These are phyloP conservation scores for Fraxinus albicans DNA, from an alignment of 305 asterid species.

Conservation along the genomic window DNA sequence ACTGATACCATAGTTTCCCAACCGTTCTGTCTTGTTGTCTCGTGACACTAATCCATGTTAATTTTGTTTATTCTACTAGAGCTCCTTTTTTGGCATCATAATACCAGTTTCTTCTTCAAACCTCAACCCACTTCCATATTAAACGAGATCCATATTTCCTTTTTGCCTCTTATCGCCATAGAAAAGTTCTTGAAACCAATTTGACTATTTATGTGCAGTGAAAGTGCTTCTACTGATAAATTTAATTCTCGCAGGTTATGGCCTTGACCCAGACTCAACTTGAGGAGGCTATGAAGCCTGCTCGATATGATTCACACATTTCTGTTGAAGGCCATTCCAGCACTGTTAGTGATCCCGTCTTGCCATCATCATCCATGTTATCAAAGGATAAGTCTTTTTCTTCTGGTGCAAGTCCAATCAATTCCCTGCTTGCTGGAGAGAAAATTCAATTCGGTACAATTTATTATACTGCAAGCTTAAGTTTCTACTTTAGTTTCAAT, in stretches of 20 bases:
- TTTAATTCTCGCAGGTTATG: conserved; percentile 63
- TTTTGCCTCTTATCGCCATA: conserved; percentile 12
- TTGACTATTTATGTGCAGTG: not conserved
- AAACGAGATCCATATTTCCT: not conserved
- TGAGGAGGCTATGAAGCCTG: conserved; percentile 89
- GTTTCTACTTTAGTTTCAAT: not conserved
- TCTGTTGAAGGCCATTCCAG: conserved; percentile 67
- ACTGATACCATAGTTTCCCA: not conserved
- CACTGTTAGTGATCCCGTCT: conserved; percentile 51
- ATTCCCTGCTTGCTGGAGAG: conserved; percentile 94
- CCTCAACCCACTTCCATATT: not conserved
- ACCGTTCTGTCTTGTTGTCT: not conserved
- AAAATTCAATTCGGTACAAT: conserved; percentile 87
- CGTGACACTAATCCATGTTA: not conserved
- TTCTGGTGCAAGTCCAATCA: conserved; percentile 77
- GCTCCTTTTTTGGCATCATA: not conserved
- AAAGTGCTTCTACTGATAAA: conserved; percentile 7
- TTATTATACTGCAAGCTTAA: conserved; percentile 6
- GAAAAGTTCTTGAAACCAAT: not conserved
- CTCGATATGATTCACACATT: conserved; percentile 54
- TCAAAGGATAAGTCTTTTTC: conserved; percentile 64
- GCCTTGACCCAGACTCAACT: conserved; percentile 85
- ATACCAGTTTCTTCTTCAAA: not conserved
- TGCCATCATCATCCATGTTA: conserved; percentile 59
- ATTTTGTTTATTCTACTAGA: not conserved